Evolutionary conservation across 2,329 filamentous ascomycete genomes (phyloP).

Genomic region (Nectriaceae sp.): DNA sequence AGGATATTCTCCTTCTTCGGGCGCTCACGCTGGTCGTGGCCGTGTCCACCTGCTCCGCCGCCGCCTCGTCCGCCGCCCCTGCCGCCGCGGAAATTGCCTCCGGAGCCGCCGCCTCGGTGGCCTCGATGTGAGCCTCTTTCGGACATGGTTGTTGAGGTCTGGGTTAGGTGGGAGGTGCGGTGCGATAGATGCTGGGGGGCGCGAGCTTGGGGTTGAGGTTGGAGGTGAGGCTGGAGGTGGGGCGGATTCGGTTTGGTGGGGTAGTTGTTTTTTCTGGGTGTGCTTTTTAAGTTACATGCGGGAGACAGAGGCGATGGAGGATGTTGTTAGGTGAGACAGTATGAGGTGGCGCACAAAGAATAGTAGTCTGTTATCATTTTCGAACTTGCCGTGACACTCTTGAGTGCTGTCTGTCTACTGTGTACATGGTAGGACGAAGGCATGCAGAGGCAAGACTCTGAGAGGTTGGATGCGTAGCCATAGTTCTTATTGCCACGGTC

Average conservation of each 20-base stretch:
- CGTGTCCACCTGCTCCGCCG: conserved; percentile 43
- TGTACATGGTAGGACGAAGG: too few relatives aligned
- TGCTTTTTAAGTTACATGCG: too few relatives aligned
- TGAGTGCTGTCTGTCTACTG: too few relatives aligned
- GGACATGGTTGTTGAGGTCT: conserved; percentile 43
- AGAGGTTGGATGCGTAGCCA: too few relatives aligned
- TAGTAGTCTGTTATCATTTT: too few relatives aligned
- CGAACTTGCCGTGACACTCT: too few relatives aligned
- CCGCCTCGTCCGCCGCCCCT: conserved; percentile 50
- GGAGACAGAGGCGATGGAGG: too few relatives aligned
- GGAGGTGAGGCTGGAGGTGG: background rate
- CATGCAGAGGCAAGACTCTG: too few relatives aligned
- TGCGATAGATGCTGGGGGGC: conserved; percentile 23
- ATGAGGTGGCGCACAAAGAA: too few relatives aligned
- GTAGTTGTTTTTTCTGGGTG: too few relatives aligned
- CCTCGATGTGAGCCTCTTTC: conserved; percentile 52
- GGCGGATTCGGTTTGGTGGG: background rate
- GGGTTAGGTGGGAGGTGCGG: conserved; percentile 14
- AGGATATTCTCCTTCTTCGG: conserved; percentile 99
- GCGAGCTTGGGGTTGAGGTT: background rate
- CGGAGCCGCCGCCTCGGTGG: conserved; percentile 44
- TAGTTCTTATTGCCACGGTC: too few relatives aligned
- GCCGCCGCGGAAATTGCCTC: conserved; percentile 43
- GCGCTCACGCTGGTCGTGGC: conserved; percentile 61
- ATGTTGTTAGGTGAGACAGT: too few relatives aligned